Percentiles rank a stretch among this genome's conserved stretches.
Conservation (phyloP, 805 yeast genomes). For the Hemisphaericaspora nanyangensis region DNA sequence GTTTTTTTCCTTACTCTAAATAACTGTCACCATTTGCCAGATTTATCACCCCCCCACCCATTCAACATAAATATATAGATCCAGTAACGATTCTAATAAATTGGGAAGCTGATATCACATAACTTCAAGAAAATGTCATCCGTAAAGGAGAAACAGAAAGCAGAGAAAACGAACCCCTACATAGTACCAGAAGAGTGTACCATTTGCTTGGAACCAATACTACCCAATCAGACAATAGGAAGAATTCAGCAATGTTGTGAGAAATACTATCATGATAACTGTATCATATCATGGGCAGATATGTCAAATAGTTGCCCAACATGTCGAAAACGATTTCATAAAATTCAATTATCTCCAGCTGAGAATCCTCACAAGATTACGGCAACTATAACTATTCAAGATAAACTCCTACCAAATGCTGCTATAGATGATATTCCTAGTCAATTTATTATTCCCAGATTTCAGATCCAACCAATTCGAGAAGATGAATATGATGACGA, state of each 20-base stretch:
- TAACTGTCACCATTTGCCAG: too few species aligned
- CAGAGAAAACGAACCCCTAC: neutral
- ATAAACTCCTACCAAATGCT: slow-evolving; percentile 28
- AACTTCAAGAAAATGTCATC: too few species aligned
- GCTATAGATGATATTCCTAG: slow-evolving; percentile 36
- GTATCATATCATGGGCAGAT: slow-evolving; percentile 55
- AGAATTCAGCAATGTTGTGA: slow-evolving; percentile 37
- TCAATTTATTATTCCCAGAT: slow-evolving; percentile 26
- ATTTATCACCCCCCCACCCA: too few species aligned
- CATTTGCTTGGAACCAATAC: slow-evolving; percentile 50
- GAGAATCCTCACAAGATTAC: slow-evolving; percentile 9
- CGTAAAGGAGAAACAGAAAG: neutral
- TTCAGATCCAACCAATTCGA: neutral
- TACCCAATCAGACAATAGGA: slow-evolving; percentile 17
- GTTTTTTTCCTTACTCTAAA: too few species aligned
- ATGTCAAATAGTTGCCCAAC: slow-evolving; percentile 60
- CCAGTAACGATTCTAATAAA: too few species aligned
- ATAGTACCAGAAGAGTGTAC: slow-evolving; percentile 41
- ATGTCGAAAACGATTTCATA: slow-evolving; percentile 47
- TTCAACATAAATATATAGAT: too few species aligned
- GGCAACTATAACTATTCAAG: slow-evolving; percentile 18
- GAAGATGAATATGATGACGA: slow-evolving; percentile 2
- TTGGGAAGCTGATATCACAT: too few species aligned
- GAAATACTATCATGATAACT: slow-evolving; percentile 54
- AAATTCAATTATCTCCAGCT: slow-evolving; percentile 28